A percentile compares a stretch with the other conserved stretches of the same genome.
Evolutionary conservation across 2,329 filamentous ascomycete species (phyloP).

Genomic region (Fusarium sp.): DNA sequence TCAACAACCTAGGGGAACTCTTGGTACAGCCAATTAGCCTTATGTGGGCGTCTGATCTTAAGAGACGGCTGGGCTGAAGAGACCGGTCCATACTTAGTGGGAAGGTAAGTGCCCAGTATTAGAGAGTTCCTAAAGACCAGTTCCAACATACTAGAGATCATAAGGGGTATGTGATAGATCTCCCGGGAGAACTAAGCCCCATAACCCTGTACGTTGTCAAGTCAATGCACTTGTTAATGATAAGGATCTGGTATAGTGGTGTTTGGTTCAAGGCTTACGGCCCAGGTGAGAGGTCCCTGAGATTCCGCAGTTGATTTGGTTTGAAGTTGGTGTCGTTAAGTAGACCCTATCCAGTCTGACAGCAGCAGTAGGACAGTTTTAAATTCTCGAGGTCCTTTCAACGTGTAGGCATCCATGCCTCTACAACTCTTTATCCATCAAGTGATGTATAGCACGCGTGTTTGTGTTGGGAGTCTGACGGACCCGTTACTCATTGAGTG

Average conservation of each 20-base stretch:
- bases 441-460: too few species aligned
- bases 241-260: not conserved
- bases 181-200: not conserved
- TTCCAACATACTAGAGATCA: not conserved
- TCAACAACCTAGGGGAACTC: not conserved
- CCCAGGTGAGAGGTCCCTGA: too few species aligned
- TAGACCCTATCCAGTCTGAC: too few species aligned
- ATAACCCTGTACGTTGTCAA: not conserved
- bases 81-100: not conserved
- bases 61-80: not conserved
- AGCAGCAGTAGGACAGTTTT: too few species aligned
- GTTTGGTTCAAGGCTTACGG: too few species aligned
- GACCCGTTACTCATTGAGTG: too few species aligned
- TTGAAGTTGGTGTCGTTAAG: too few species aligned
- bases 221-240: not conserved
- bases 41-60: not conserved
- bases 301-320: too few species aligned
- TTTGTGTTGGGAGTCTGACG: too few species aligned
- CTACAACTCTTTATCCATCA: too few species aligned
- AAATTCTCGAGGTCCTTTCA: too few species aligned
- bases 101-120: not conserved
- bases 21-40: not conserved
- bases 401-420: too few species aligned
- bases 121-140: not conserved
- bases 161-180: not conserved